A percentile compares a stretch with the other conserved stretches of the same genome.
Conservation (phyloP, 1,139 yeast species). For the Pichia kudriavzevii region DNA sequence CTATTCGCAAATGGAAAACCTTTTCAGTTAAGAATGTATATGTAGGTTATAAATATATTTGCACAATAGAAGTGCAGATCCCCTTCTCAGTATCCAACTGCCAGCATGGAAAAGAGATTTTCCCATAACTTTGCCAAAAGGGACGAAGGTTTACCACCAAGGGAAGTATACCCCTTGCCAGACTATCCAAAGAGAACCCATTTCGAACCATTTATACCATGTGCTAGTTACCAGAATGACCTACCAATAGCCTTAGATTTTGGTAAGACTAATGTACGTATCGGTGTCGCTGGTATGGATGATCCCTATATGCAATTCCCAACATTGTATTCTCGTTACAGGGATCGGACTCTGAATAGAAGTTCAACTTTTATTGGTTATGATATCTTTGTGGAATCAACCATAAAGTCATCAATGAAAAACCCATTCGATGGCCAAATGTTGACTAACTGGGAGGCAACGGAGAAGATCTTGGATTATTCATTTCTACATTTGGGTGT, state of each 20-base stretch:
- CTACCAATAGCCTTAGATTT: slow-evolving; percentile 78
- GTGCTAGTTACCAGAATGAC: slow-evolving; percentile 36
- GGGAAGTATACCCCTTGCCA: slow-evolving; percentile 37
- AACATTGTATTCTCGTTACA: slow-evolving; percentile 59
- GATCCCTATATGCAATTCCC: slow-evolving; percentile 66
- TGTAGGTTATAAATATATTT: too few species aligned
- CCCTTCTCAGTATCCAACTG: neutral
- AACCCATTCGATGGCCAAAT: slow-evolving; percentile 84
- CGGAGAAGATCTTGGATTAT: slow-evolving; percentile 78
- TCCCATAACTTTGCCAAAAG: slow-evolving; percentile 13
- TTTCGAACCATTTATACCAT: slow-evolving; percentile 40
- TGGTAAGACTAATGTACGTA: slow-evolving; percentile 63
- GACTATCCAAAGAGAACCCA: slow-evolving; percentile 39
- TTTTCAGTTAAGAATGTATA: too few species aligned
- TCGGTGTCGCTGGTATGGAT: slow-evolving; percentile 53
- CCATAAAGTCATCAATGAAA: slow-evolving; percentile 59
- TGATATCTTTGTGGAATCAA: slow-evolving; percentile 66
- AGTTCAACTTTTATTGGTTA: slow-evolving; percentile 74
- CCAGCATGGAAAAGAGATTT: slow-evolving; percentile 6
- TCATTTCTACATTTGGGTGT: slow-evolving; percentile 75
- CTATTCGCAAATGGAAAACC: too few species aligned
- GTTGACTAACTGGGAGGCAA: slow-evolving; percentile 87
- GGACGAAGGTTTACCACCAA: slow-evolving; percentile 36
- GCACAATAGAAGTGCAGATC: too few species aligned
- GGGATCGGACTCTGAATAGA: slow-evolving; percentile 66